Base-by-base conservation (phyloP, 208 protist genomes). In the Trichomonas gallinae region DNA sequence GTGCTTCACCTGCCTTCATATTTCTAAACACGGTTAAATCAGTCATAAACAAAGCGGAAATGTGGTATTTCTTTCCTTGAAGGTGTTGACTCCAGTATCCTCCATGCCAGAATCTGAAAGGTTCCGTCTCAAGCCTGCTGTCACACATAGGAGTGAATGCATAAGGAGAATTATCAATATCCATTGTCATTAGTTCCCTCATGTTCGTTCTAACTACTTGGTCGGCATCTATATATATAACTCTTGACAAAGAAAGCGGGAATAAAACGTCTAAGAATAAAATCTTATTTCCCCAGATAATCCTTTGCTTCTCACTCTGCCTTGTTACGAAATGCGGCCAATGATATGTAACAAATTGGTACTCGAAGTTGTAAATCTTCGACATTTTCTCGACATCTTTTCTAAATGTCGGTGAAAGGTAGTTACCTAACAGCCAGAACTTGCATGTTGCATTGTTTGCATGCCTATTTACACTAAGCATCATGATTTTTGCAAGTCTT, bases 211-310 rank as follows among this genome's bases (percentile, higher is more conserved):
- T 85, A 38, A 98, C 97, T 8, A 98, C 96, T 97, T 99, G 99
- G 97, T 99, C 99, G 0, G 99, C 98, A 97, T 99, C 99, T 8
- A 99, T 98, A 97, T 99, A 99, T 97, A 99, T 99, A 96, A 99
- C 97, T 87, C 98, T 98, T 11, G 99, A 97, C 0, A 99, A 98
- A 58, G 98, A 97, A 36, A 98, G 87, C 6, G 99, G 99, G 97
- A 99, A 99, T 10, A 99, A 97, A 1, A 99, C 99, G 97, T 99
- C 99, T 1, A 99, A 97, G 98, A 99, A 99, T 10, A 99, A 98
- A 93, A 99, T 99, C 97, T 99, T 99, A 98, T 99, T 98, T 40
- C 98, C 99, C 99, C 99, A 99, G 96, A 99, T 99, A n/a, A 98
- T 98, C 48, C 99, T 98, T 97, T 99, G 98, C 98, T 99, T 99